Evolutionary conservation across 495 filamentous ascomycete species (phyloP), one percentile per base, ranked within the genome.

Genomic region (Hypomontagnella monticulosa): DNA sequence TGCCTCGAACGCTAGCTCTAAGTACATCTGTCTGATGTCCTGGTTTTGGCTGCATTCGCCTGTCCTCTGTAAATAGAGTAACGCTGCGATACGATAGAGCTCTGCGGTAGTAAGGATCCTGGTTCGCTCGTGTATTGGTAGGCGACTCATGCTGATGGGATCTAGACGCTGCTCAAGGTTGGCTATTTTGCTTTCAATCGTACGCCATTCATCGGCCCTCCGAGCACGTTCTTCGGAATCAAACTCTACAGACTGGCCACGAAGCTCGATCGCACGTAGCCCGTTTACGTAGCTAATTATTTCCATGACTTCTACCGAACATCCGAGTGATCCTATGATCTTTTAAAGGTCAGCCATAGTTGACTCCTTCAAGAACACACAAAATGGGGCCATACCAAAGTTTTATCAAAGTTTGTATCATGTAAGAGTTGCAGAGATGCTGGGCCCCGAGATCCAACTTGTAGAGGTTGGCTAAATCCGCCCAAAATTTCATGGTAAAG

Each of bases 301-400:
- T 20, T 74, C 70, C 63, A 76, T 73, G 1, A 73, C 64, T 41
- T 74, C 74, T 23, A 76, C 57, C 4, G 74, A 76, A 51, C 72
- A 76, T 67, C 74, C 74, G 4, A 75, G 68, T 15, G 74, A 74
- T 36, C 74, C 74, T 56, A 76, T 70, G 18, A 76, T 75, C 74
- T 76, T 44, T 12, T 23, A 16, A 3, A 12, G 14, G 51, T 75
- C 30, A 72, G 70, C 34, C 14, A 49, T n/a, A 8, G 10, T 19
- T 14, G n/a, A 16, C 18, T 14, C 16, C 18, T 3, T 18, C 42
- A 40, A 36, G 38, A 7, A 51, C 6, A 16, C 7, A 12, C n/a
- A 11, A 3, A 38, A 30, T 37, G 34, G 15, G 19, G 30, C 0
- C 38, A 34, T 67, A 75, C 73, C 68, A 70, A 20, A 33, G 73